A percentile compares a stretch with the other conserved stretches of the same genome.
phyloP scores from a whole-genome alignment of 345 rosid species.

The Populus ilicifolia region DNA sequence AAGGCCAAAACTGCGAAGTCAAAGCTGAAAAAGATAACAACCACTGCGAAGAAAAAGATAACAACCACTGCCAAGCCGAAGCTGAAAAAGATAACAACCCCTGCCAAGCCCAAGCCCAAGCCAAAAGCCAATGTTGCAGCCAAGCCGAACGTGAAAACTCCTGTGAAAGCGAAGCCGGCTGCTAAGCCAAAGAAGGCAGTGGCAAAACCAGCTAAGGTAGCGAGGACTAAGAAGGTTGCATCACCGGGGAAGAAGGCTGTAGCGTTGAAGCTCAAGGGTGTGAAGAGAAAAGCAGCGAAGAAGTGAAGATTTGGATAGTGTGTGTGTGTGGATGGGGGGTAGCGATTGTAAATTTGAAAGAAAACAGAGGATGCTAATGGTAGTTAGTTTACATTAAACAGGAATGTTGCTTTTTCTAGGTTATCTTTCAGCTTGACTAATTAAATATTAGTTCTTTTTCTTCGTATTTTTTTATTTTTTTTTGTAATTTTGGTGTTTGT shows the following conservation, averaged over 20 bases:
- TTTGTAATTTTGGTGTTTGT: not conserved
- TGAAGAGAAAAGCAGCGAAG: conserved; percentile 1
- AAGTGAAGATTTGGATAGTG: not conserved
- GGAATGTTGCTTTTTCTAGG: not conserved
- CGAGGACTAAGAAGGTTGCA: not conserved
- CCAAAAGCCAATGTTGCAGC: not conserved
- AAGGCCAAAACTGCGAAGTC: not conserved
- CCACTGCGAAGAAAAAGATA: no score
- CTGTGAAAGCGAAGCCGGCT: not conserved
- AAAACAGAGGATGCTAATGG: not conserved
- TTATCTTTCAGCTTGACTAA: not conserved
- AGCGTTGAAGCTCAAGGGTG: conserved; percentile 8
- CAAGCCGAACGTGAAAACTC: conserved; percentile 1
- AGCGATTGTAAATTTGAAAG: conserved; percentile 6
- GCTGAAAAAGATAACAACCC: no score
- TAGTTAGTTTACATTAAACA: not conserved
- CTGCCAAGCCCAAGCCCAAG: not conserved
- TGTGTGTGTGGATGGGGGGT: not conserved
- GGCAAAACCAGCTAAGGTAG: not conserved
- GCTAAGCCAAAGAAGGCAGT: conserved; percentile 8
- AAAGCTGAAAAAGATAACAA: no score
- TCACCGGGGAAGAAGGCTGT: conserved; percentile 1
- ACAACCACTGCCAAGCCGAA: no score
- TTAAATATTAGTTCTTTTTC: not conserved
- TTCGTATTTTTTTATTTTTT: not conserved